Conservation (phyloP, 768 basidiomycete species). For the Auriculariales sp. region DNA sequence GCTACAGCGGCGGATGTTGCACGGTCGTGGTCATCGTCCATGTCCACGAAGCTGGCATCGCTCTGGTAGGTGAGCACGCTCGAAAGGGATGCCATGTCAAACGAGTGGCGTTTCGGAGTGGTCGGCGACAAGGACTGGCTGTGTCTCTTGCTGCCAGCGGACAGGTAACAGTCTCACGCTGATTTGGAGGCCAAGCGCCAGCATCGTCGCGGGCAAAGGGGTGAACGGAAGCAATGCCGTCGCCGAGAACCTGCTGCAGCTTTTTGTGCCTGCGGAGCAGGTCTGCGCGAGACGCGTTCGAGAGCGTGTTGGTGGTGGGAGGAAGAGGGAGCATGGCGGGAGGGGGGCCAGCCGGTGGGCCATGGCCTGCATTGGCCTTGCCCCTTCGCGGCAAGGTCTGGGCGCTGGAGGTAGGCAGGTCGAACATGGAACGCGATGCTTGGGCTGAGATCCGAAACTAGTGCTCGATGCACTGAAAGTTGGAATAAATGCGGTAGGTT, state of each 20-base stretch:
- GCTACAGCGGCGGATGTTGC: neutral
- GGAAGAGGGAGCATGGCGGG: slow-evolving; percentile 17
- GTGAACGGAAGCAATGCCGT: slow-evolving; percentile 36
- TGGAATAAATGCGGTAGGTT: no score
- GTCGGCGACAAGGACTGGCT: slow-evolving; percentile 12
- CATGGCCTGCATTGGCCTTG: no score
- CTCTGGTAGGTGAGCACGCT: neutral
- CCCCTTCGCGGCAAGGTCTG: no score
- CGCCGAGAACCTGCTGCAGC: slow-evolving; percentile 67
- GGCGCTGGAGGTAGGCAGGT: no score
- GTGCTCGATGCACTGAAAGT: no score
- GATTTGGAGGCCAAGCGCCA: slow-evolving; percentile 7
- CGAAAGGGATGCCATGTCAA: neutral
- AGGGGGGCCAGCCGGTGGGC: no score
- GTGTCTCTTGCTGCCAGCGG: slow-evolving; percentile 26
- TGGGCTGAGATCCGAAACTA: no score
- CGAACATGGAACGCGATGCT: no score
- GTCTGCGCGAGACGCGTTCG: slow-evolving; percentile 58
- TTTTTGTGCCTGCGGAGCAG: slow-evolving; percentile 63
- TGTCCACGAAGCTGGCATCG: neutral
- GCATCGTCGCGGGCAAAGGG: slow-evolving; percentile 4
- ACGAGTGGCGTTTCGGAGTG: slow-evolving; percentile 29
- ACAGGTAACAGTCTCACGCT: slow-evolving; percentile 11
- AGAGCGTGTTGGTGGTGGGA: slow-evolving; percentile 44
- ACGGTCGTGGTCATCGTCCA: slow-evolving; percentile 1